Evolutionary conservation across 139 green algal species (phyloP), one percentile per base, ranked within the genome.

Genomic region (Tetradesmus lagerheimii): DNA sequence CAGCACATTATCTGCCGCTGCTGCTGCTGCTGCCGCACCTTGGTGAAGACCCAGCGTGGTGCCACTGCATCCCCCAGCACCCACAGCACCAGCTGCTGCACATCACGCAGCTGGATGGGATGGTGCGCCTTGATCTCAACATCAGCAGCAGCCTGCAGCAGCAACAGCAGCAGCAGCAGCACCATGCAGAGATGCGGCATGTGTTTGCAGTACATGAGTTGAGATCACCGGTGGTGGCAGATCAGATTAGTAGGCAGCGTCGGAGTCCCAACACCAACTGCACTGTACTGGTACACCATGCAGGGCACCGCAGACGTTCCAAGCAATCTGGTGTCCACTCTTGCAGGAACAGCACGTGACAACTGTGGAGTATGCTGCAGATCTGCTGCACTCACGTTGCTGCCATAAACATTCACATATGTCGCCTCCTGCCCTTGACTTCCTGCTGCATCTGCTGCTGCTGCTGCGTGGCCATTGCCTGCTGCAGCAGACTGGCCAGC

Each of bases 31-130:
- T 71, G 25, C 25, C 9, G 57, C 25, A 94, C 94, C 94, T 95
- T 95, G 62, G 96, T 43, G 64, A 95, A 96, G 35, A 84, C 92
- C 95, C 95, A 97, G 5, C 71, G 83, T 23, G 94, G 92, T 38
- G 89, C 94, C 31, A 64, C 31, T 23, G 89, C 92, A 29, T 96
- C 92, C 0, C 80, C 94, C n/a, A 96, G 88, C 77, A 96, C 88
- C 95, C 95, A 97, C 39, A 95, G 89, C 41, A 97, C 20, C 78
- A 97, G 87, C 31, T 88, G 87, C 75, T 95, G 93, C 34, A 95
- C 93, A 67, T 96, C 94, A 11, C 83, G 25, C 31, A 94, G 37
- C 37, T 89, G 79, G 38, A 95, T 92, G n/a, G 83, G 34, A n/a
- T 81, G 41, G 2, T 31, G 27, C 47, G 76, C 86, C 76, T 92